Percentiles rank a stretch among this genome's conserved stretches.
These are phyloP conservation scores for Pterocarpus macrocarpus DNA, from an alignment of 306 rosid genomes.

Conservation along the genomic window DNA sequence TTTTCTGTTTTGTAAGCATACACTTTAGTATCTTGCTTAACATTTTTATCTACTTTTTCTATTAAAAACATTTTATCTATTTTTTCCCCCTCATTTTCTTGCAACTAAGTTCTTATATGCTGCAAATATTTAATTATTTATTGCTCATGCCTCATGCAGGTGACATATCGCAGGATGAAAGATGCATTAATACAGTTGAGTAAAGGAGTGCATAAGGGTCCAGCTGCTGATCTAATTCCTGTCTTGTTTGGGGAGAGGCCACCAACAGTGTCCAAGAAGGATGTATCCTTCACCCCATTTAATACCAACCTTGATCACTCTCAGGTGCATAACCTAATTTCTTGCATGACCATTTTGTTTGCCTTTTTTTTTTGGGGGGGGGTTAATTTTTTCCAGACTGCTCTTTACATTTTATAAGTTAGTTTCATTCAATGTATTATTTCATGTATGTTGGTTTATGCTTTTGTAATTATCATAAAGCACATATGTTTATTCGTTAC, in stretches of 20 bases:
- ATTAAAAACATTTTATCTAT: too few species aligned
- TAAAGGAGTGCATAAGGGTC: slow-evolving; percentile 95
- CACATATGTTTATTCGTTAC: not conserved
- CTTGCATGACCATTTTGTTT: slow-evolving; percentile 25
- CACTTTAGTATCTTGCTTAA: slow-evolving; percentile 9
- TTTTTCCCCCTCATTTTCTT: slow-evolving; percentile 32
- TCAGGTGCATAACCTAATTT: slow-evolving; percentile 68
- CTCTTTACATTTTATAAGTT: not conserved
- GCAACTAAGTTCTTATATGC: slow-evolving; percentile 34
- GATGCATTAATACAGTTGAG: slow-evolving; percentile 91
- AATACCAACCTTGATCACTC: slow-evolving; percentile 90
- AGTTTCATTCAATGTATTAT: slow-evolving; percentile 26
- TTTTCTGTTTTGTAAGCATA: slow-evolving; percentile 11
- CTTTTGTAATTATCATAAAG: slow-evolving; percentile 18
- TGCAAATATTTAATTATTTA: slow-evolving; percentile 38
- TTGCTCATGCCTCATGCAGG: slow-evolving; percentile 61
- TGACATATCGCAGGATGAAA: slow-evolving; percentile 95
- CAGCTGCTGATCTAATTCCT: slow-evolving; percentile 88
- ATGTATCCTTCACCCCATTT: slow-evolving; percentile 68
- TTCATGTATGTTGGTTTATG: slow-evolving; percentile 25
- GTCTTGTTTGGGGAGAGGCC: slow-evolving; percentile 88
- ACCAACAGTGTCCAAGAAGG: slow-evolving; percentile 86
- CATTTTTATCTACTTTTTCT: not conserved
- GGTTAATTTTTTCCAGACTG: not conserved
- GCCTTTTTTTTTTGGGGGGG: not conserved